Percentiles rank a stretch among this genome's conserved stretches.
phyloP scores from a whole-genome alignment of 2,329 filamentous ascomycete genomes.

The Colletotrichum ledebouriae region DNA sequence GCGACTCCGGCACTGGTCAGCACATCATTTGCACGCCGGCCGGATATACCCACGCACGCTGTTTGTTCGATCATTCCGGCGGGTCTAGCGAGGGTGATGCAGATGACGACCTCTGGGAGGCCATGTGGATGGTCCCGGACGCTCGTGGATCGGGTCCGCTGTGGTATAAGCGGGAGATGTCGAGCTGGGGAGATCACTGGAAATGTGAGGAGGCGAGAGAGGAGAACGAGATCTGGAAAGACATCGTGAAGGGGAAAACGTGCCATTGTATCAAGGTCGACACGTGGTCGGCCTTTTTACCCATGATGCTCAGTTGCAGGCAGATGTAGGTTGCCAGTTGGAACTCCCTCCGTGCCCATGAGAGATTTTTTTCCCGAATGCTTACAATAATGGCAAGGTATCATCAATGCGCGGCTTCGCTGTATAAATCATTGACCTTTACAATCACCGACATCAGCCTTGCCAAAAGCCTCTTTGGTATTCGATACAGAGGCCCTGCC shows the following conservation, averaged over 20 bases:
- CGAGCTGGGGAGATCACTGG: constrained; percentile 36
- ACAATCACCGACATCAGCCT: constrained; percentile 34
- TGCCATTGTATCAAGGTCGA: not conserved
- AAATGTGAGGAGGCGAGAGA: constrained; percentile 34
- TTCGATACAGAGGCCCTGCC: not conserved
- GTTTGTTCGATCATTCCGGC: not conserved
- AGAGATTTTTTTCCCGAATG: too few species aligned
- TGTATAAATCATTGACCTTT: constrained; percentile 26
- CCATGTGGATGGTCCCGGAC: constrained; percentile 29
- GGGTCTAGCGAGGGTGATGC: not conserved
- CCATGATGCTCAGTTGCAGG: constrained; percentile 35
- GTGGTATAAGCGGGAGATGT: constrained; percentile 36
- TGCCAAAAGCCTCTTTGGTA: constrained; percentile 19
- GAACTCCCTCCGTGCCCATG: not conserved
- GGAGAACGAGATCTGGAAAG: constrained; percentile 23
- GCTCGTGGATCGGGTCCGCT: constrained; percentile 20
- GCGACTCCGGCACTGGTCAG: constrained; percentile 20
- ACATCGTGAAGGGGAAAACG: constrained; percentile 1
- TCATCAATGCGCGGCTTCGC: constrained; percentile 16
- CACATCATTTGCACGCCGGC: constrained; percentile 27
- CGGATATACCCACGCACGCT: constrained; percentile 30
- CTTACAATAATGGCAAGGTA: constrained; percentile 1
- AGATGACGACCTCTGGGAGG: constrained; percentile 17
- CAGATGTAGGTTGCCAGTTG: constrained; percentile 19
- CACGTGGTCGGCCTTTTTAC: constrained; percentile 23